phyloP scores from a whole-genome alignment of 2,329 filamentous ascomycete species.

The Furcasterigmium furcatum region DNA sequence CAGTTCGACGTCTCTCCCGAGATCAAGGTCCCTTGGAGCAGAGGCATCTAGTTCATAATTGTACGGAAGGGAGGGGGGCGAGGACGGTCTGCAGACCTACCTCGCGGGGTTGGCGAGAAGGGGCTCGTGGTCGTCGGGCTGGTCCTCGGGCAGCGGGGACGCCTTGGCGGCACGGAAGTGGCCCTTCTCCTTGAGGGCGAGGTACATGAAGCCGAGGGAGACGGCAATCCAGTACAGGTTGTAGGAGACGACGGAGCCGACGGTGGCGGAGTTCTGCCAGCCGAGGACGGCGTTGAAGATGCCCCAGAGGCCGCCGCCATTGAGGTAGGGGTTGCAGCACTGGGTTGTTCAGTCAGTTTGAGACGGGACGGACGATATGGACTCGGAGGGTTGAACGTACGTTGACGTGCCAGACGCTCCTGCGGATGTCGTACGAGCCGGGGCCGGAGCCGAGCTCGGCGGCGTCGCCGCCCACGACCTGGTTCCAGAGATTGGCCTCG shows the following conservation, averaged over 20 bases:
- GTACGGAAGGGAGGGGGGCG: not conserved
- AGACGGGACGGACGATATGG: too few species aligned
- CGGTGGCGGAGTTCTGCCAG: conserved; percentile 86
- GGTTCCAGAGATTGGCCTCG: conserved; percentile 67
- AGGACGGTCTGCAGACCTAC: conserved; percentile 6
- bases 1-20: not conserved
- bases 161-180: conserved; percentile 63
- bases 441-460: conserved; percentile 53
- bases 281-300: conserved; percentile 84
- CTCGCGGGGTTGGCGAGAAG: conserved; percentile 13
- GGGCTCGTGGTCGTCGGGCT: conserved; percentile 10
- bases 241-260: conserved; percentile 83
- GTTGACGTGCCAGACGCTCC: conserved; percentile 81
- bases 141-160: conserved; percentile 38
- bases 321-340: conserved; percentile 74
- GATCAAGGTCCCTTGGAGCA: not conserved
- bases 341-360: conserved; percentile 23
- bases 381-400: too few species aligned
- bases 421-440: conserved; percentile 75
- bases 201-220: conserved; percentile 11
- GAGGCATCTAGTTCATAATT: not conserved
- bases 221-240: conserved; percentile 82
- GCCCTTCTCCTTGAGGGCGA: conserved; percentile 39
- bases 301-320: conserved; percentile 78
- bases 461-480: conserved; percentile 56